Conservation (phyloP, 129 eudicot species). For the Tanacetum coccineum region DNA sequence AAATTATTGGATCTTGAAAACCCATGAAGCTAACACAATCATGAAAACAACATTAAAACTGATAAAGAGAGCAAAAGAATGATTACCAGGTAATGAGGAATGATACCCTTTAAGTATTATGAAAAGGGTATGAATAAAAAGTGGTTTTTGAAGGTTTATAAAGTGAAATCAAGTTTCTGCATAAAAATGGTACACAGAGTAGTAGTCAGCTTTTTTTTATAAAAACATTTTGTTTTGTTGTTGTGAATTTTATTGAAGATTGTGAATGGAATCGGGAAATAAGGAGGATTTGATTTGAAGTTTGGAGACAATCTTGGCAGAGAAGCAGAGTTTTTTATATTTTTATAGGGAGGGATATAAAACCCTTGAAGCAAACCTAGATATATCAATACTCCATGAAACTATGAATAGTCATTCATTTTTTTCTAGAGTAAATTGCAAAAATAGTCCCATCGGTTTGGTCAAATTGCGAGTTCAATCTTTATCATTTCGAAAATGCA, state of each 20-base stretch:
- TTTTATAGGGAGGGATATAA: neutral
- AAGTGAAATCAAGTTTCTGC: neutral
- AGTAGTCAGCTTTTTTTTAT: neutral
- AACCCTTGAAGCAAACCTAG: slow-evolving; percentile 24
- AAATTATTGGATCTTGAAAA: slow-evolving; percentile 17
- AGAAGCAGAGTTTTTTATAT: slow-evolving; percentile 6
- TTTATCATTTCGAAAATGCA: too few species aligned
- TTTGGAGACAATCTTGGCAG: slow-evolving; percentile 15
- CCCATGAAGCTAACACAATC: slow-evolving; percentile 6
- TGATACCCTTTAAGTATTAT: slow-evolving; percentile 10
- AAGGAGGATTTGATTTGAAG: slow-evolving; percentile 22
- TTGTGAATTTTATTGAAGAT: neutral
- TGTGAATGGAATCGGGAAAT: slow-evolving; percentile 23
- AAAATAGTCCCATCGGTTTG: too few species aligned
- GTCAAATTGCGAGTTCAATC: too few species aligned
- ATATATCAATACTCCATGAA: neutral
- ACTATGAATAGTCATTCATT: too few species aligned
- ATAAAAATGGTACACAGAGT: neutral
- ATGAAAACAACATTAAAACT: slow-evolving; percentile 10
- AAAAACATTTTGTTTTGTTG: neutral
- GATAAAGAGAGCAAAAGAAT: neutral
- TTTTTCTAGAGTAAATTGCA: too few species aligned
- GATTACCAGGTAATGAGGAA: slow-evolving; percentile 25
- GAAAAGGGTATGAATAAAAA: slow-evolving; percentile 12
- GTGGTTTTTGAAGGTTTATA: slow-evolving; percentile 11